phyloP scores from a whole-genome alignment of 1,284 basidiomycete genomes.

The Boletus smithii region DNA sequence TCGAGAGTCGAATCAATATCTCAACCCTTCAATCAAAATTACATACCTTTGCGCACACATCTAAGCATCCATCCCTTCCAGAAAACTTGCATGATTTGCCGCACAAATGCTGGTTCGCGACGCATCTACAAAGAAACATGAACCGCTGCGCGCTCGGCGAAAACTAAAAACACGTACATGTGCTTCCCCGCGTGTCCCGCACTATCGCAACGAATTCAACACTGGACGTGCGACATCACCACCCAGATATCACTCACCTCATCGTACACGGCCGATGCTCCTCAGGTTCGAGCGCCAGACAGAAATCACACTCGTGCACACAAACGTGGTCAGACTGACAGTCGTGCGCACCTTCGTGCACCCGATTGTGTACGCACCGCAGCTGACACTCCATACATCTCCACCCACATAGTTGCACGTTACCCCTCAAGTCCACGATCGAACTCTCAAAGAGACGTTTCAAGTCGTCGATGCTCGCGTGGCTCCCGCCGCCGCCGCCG shows the following conservation, averaged over 20 bases:
- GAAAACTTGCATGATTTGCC: slow-evolving; percentile 44
- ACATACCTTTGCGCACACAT: slow-evolving; percentile 48
- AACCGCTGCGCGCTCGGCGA: not conserved
- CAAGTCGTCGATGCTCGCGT: slow-evolving; percentile 47
- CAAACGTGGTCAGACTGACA: slow-evolving; percentile 52
- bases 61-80: slow-evolving; percentile 46
- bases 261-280: slow-evolving; percentile 40
- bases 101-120: slow-evolving; percentile 48
- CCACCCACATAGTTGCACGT: slow-evolving; percentile 47
- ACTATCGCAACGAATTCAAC: slow-evolving; percentile 28
- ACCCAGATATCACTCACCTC: slow-evolving; percentile 37
- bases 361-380: slow-evolving; percentile 42
- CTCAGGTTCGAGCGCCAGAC: slow-evolving; percentile 34
- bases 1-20: not conserved
- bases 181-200: slow-evolving; percentile 56
- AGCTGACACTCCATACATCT: slow-evolving; percentile 48
- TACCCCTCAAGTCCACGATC: slow-evolving; percentile 43
- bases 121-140: slow-evolving; percentile 38
- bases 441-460: slow-evolving; percentile 42
- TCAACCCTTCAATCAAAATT: not conserved
- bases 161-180: slow-evolving; percentile 38
- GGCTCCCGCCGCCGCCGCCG: slow-evolving; percentile 11
- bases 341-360: slow-evolving; percentile 46
- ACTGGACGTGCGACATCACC: not conserved
- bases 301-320: slow-evolving; percentile 42